Conservation (phyloP, 2,329 filamentous ascomycete species). For the Talaromyces sp. region DNA sequence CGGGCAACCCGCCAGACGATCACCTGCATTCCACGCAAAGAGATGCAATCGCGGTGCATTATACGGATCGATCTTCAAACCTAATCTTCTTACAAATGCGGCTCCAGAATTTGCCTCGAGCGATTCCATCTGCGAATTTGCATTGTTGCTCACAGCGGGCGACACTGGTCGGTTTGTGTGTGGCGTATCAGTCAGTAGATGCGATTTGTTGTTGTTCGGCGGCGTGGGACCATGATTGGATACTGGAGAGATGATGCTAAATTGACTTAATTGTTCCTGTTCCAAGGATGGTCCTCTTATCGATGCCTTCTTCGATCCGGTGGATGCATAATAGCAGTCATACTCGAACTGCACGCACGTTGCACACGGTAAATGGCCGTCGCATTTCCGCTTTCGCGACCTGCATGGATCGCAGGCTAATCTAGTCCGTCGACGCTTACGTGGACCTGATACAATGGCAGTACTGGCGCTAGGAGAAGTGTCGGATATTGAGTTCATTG, state of each 20-base stretch:
- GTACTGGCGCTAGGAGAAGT: neutral
- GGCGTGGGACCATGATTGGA: neutral
- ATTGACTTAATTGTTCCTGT: neutral
- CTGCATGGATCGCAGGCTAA: slow-evolving; percentile 53
- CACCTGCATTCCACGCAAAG: slow-evolving; percentile 56
- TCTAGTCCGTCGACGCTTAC: slow-evolving; percentile 38
- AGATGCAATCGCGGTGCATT: slow-evolving; percentile 54
- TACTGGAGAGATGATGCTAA: neutral
- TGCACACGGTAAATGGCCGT: slow-evolving; percentile 52
- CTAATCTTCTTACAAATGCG: slow-evolving; percentile 54
- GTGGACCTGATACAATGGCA: slow-evolving; percentile 19
- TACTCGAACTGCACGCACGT: slow-evolving; percentile 55
- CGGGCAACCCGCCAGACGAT: slow-evolving; percentile 17
- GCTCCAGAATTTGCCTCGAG: slow-evolving; percentile 58
- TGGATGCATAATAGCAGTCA: slow-evolving; percentile 47
- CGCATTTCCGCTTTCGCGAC: slow-evolving; percentile 56
- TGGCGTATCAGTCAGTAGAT: neutral
- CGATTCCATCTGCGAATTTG: slow-evolving; percentile 33
- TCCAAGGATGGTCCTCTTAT: neutral
- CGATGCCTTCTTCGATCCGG: neutral
- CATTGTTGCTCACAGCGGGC: slow-evolving; percentile 17
- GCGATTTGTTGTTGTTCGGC: neutral
- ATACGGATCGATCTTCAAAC: slow-evolving; percentile 52
- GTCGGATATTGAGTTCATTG: neutral
- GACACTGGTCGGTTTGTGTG: neutral